phyloP scores from a whole-genome alignment of 176 grass and related monocot species.

The Microstegium vimineum region DNA sequence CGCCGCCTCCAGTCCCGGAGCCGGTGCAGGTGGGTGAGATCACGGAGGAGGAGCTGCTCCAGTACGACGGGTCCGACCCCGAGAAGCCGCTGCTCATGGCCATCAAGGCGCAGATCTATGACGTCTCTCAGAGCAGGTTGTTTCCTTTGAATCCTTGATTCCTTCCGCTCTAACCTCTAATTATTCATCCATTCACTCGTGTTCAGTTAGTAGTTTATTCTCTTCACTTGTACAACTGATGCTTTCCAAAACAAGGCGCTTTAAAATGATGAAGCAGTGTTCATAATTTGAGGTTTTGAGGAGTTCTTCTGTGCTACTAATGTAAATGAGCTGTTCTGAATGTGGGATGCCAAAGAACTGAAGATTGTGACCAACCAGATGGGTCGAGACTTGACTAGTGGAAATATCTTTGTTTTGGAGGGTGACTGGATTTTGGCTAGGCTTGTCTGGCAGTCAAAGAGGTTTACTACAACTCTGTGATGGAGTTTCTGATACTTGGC shows the following conservation, averaged over 20 bases:
- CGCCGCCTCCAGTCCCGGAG: constrained; percentile 36
- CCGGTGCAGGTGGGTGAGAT: constrained; percentile 77
- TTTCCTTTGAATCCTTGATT: not conserved
- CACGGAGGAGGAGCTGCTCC: constrained; percentile 61
- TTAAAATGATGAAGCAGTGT: not conserved
- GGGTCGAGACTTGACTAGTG: not conserved
- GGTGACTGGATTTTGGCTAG: not conserved
- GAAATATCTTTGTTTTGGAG: not conserved
- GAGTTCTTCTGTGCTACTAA: not conserved
- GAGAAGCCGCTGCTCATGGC: constrained; percentile 86
- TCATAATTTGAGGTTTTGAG: no score
- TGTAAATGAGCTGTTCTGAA: no score
- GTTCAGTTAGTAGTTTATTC: no score
- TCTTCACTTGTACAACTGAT: not conserved
- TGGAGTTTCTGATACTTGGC: not conserved
- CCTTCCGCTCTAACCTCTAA: not conserved
- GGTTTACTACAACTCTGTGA: not conserved
- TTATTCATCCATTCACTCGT: not conserved
- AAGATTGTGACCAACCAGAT: not conserved
- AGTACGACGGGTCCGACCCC: constrained; percentile 69
- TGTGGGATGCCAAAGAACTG: not conserved
- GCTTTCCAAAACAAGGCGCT: not conserved
- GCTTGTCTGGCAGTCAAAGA: not conserved
- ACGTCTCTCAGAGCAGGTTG: constrained; percentile 83
- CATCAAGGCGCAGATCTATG: constrained; percentile 95